These are phyloP conservation scores for Kickxella alabastrina DNA, from an alignment of 192 early-diverging fungal species.

Conservation along the genomic window DNA sequence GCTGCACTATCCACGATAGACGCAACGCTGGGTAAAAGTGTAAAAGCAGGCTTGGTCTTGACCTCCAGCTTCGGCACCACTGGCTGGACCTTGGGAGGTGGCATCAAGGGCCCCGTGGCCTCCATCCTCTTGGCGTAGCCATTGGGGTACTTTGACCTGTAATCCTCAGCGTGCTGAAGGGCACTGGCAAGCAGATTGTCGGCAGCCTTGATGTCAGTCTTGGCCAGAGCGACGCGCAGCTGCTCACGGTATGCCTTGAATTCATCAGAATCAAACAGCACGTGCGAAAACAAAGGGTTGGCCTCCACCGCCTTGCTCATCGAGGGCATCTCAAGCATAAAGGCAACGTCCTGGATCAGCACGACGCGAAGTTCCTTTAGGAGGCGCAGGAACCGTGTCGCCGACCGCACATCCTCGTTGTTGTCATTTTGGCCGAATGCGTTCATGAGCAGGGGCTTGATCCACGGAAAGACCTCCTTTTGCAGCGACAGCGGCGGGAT, in stretches of 20 bases:
- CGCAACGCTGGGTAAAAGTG: too few species aligned
- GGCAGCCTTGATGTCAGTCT: constrained; percentile 13
- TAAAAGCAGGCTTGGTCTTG: not conserved
- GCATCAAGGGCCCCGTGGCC: constrained; percentile 22
- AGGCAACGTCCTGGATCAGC: constrained; percentile 40
- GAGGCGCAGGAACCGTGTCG: constrained; percentile 31
- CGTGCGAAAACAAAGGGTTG: constrained; percentile 23
- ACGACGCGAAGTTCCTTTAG: constrained; percentile 42
- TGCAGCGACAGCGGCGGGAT: constrained; percentile 29
- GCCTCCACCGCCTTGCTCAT: constrained; percentile 7
- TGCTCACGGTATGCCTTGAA: constrained; percentile 23
- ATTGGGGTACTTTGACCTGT: constrained; percentile 15
- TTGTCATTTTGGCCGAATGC: constrained; percentile 32
- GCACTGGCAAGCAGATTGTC: constrained; percentile 11
- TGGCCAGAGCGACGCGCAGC: constrained; percentile 18
- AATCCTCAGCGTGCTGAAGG: constrained; percentile 15
- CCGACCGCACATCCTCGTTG: constrained; percentile 30
- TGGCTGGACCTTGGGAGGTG: not conserved
- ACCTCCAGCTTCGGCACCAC: not conserved
- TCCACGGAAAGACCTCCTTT: constrained; percentile 44
- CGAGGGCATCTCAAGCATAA: constrained; percentile 37
- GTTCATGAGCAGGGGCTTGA: constrained; percentile 26
- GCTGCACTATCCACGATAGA: not conserved
- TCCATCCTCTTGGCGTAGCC: constrained; percentile 14
- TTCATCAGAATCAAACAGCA: constrained; percentile 23